Conservation (phyloP, 306 rosid species). For the Argentina anserina region DNA sequence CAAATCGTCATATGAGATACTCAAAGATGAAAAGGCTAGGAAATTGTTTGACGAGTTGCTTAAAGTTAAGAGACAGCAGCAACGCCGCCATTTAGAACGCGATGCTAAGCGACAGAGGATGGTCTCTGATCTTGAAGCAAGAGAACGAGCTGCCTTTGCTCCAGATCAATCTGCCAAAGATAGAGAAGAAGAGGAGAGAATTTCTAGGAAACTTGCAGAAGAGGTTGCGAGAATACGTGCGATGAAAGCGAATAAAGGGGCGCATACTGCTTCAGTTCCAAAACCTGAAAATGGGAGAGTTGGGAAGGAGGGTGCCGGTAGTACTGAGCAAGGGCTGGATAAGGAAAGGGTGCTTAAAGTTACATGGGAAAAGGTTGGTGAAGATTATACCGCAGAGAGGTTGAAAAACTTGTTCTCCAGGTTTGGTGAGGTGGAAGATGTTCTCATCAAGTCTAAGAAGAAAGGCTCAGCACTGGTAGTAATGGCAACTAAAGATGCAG, state of each 20-base stretch:
- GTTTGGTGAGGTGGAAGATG: conserved; percentile 89
- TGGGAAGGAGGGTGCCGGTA: conserved; percentile 33
- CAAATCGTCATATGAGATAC: conserved; percentile 72
- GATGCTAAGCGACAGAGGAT: conserved; percentile 71
- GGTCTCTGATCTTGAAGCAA: conserved; percentile 84
- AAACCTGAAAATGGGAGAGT: conserved; percentile 30
- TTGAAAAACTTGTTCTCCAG: conserved; percentile 60
- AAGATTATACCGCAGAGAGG: conserved; percentile 66
- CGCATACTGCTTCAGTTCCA: conserved; percentile 14
- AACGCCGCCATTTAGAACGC: conserved; percentile 58
- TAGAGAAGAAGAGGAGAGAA: conserved; percentile 68
- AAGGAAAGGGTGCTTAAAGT: conserved; percentile 75
- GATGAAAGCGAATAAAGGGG: conserved; percentile 60
- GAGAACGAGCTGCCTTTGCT: conserved; percentile 64
- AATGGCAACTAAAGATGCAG: conserved; percentile 79
- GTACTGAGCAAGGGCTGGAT: conserved; percentile 39
- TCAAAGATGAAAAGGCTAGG: conserved; percentile 76
- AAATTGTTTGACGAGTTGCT: conserved; percentile 68
- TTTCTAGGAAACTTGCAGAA: conserved; percentile 58
- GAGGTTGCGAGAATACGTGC: conserved; percentile 75
- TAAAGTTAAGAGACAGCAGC: conserved; percentile 64
- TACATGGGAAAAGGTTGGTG: conserved; percentile 85
- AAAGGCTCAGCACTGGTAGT: conserved; percentile 87
- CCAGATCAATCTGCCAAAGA: conserved; percentile 47
- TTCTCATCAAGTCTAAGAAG: conserved; percentile 74